Base-by-base conservation (phyloP, 116 monocot genomes). In the Papilionanthe hybrid region DNA sequence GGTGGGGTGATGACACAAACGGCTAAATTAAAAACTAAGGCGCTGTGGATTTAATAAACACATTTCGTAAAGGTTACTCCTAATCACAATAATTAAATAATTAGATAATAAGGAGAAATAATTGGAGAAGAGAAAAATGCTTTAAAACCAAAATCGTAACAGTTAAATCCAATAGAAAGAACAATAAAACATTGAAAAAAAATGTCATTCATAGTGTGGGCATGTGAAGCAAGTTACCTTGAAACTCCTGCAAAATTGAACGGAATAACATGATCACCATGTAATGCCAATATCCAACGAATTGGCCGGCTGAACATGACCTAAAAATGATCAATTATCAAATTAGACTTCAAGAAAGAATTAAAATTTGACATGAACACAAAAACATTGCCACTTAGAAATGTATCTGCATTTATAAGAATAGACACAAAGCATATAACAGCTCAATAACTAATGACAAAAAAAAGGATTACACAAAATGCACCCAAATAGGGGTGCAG, bases 261-360 rank as follows among this genome's bases (percentile, higher is more conserved):
- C 68, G 92, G 92, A 27, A 92, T 83, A 82, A 90, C 68, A 37
- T 77, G 12, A 42, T 86, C 79, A 28, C 92, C 92, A 84, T 92
- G 86, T 19, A 92, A 72, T 18, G 90, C 92, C 56, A 92, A 79
- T 68, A 92, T 92, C 92, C 92, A 92, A 57, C 92, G 92, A 71
- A 92, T 79, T 41, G 92, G 92, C 56, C 92, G 79, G 79, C 92
- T 92, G 82, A 92, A 92, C 81, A 86, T 74, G 72, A 90, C 84
- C 92, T 92, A 55, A 66, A 84, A 84, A 48, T 71, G 37, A 37
- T 15, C 71, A 4, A 37, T 9, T 28, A 27, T 41, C 71, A 71
- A 71, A 37, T 71, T 28, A 71, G 32, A 71, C 15, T 53, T 53
- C 53, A 71, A 65, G 10, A 65, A 65, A 11, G 1, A 25, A 65